phyloP scores from a whole-genome alignment of 345 rosid species.

The Anacardium occidentale region DNA sequence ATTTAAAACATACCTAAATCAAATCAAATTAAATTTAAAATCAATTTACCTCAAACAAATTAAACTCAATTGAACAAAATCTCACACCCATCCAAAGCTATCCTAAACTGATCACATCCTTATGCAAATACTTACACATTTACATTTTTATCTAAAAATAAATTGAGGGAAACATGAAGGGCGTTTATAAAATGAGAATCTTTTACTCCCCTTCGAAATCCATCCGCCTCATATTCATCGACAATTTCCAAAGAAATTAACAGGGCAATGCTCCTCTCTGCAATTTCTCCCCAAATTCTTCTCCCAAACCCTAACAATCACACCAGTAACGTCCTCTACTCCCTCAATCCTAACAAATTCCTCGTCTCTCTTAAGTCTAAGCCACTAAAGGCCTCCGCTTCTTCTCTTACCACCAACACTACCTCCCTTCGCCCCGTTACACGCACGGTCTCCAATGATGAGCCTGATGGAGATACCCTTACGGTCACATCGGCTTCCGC shows the following conservation, averaged over 20 bases:
- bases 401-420: conserved; percentile 35
- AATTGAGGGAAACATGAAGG: too few relatives aligned
- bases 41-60: too few relatives aligned
- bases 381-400: conserved; percentile 17
- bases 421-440: conserved; percentile 52
- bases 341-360: conserved; percentile 16
- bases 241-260: neutral
- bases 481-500: conserved; percentile 74
- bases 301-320: conserved; percentile 15
- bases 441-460: conserved; percentile 38
- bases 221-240: neutral
- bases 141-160: too few relatives aligned
- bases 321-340: conserved; percentile 29
- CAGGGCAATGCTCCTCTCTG: conserved; percentile 54
- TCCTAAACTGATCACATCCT: too few relatives aligned
- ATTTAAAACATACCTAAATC: too few relatives aligned
- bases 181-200: too few relatives aligned
- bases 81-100: too few relatives aligned
- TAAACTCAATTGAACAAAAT: too few relatives aligned
- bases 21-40: too few relatives aligned
- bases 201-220: neutral
- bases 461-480: conserved; percentile 19
- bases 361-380: conserved; percentile 17
- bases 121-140: too few relatives aligned
- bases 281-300: conserved; percentile 37